These are phyloP conservation scores for Colletotrichum euphorbiae DNA, from an alignment of 2,329 filamentous ascomycete genomes.

Conservation along the genomic window DNA sequence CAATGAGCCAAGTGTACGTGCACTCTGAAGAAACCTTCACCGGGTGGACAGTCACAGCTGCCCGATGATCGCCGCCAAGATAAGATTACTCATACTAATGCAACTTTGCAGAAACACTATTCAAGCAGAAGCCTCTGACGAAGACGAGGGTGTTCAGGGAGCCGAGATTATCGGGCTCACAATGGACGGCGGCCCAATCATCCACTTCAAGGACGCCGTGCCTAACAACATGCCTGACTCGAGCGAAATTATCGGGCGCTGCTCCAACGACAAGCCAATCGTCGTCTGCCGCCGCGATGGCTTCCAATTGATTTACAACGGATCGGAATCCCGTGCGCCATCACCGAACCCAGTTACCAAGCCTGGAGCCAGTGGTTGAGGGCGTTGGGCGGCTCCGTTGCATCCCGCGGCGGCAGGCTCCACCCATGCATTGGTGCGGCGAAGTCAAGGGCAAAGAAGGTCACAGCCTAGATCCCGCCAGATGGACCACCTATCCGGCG, in stretches of 20 bases:
- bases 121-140: slow-evolving; percentile 43
- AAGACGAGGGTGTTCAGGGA: slow-evolving; percentile 45
- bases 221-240: slow-evolving; percentile 47
- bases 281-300: slow-evolving; percentile 53
- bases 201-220: slow-evolving; percentile 55
- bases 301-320: slow-evolving; percentile 48
- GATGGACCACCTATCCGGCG: slow-evolving; percentile 8
- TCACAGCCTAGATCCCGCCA: slow-evolving; percentile 33
- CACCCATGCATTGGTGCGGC: slow-evolving; percentile 38
- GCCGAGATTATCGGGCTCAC: slow-evolving; percentile 58
- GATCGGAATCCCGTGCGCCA: slow-evolving; percentile 27
- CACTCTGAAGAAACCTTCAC: background rate
- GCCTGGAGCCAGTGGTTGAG: slow-evolving; percentile 23
- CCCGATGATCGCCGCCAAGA: slow-evolving; percentile 38
- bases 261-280: slow-evolving; percentile 50
- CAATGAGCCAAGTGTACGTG: slow-evolving; percentile 59
- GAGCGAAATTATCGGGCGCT: slow-evolving; percentile 53
- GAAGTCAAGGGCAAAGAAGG: slow-evolving; percentile 31
- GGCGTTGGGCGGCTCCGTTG: slow-evolving; percentile 20
- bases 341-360: slow-evolving; percentile 33
- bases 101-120: slow-evolving; percentile 51
- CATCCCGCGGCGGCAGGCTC: slow-evolving; percentile 30
- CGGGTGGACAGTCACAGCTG: background rate
- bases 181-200: slow-evolving; percentile 58
- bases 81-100: slow-evolving; percentile 41